Evolutionary conservation across 2,329 filamentous ascomycete genomes (phyloP).

Genomic region (Xylariaceae sp.): DNA sequence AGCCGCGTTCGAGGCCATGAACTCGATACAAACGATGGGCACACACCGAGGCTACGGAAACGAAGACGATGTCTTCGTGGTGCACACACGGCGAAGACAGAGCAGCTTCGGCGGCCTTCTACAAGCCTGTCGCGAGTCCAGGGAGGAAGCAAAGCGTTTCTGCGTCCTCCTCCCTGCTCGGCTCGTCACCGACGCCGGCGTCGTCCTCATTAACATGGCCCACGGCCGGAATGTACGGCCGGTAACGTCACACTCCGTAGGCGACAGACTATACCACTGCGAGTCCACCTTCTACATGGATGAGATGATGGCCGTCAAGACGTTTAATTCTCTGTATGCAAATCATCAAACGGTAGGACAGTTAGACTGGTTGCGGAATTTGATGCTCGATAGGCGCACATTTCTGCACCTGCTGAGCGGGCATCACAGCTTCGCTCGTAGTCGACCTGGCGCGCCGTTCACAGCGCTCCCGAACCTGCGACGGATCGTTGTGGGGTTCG

Average conservation of each 20-base stretch:
- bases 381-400: conserved; percentile 7
- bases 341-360: not conserved
- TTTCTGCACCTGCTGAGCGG: conserved; percentile 4
- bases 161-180: not conserved
- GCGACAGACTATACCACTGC: not conserved
- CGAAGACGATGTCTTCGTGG: not conserved
- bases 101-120: not conserved
- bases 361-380: not conserved
- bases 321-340: not conserved
- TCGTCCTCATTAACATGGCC: conserved; percentile 7
- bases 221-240: not conserved
- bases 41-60: not conserved
- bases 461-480: not conserved
- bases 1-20: not conserved
- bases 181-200: conserved; percentile 3
- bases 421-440: not conserved
- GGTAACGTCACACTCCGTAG: not conserved
- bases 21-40: not conserved
- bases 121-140: not conserved
- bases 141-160: not conserved
- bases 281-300: conserved; percentile 10
- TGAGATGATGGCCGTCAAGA: not conserved
- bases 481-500: conserved; percentile 6
- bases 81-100: not conserved
- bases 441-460: not conserved